Base-by-base conservation (phyloP, 345 rosid species). In the Gossypium turneri region DNA sequence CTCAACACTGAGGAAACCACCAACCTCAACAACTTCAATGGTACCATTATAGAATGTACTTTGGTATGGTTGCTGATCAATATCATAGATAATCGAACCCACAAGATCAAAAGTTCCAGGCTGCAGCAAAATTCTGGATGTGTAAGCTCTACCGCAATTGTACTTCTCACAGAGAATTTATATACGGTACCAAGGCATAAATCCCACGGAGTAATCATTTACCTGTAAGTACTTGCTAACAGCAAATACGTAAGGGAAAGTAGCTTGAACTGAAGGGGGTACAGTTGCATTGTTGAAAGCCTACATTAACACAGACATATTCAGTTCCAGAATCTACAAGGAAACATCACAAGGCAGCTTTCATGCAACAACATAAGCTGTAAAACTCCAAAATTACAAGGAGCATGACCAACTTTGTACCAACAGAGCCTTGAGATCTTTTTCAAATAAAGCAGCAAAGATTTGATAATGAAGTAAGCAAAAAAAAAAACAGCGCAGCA, bases 151-250 rank as follows among this genome's bases (percentile, higher is more conserved):
- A 38, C 16, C 7, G 4, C 62, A 65, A 56, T 11, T 7, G 15
- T 13, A 3, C 2, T 61, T 38, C 47, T 52, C 60, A 29, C 24
- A 17, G 9, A 34, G 34, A 70, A n/a, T 16, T 52, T 29, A 29
- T n/a, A 52, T 29, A 29, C 11, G 4, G 72, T 25, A 53, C 6
- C 6, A 65, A 12, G 53, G 55, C 24, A 76, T 47, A 48, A 13
- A 73, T 65, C 43, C 73, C 61, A 50, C 34, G 3, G 24, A 4
- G 16, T 55, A 64, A 15, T 45, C 50, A 74, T 27, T 27, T 76
- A 95, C 99, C 98, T 90, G 94, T 62, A 93, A 84, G 81, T 61
- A 95, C 87, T 93, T 90, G 91, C 97, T 95, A 76, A 91, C 96
- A 62, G 86, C 86, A 84, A 95, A 91, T 22, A 84, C 64, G 72